Conservation (phyloP, 1,284 basidiomycete genomes). For the Trametes hirsuta region DNA sequence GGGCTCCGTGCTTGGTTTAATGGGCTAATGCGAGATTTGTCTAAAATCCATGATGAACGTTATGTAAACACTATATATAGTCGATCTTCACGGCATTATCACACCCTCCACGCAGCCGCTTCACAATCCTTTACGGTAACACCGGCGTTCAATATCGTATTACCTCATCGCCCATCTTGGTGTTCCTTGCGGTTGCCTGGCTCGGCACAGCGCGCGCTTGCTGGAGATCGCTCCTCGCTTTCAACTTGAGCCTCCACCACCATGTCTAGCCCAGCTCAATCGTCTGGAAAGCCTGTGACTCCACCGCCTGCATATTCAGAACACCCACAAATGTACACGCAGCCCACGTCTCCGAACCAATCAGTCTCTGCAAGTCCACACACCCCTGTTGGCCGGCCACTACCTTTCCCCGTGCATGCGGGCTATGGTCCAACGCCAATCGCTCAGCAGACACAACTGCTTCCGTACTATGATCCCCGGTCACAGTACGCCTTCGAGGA, state of each 20-base stretch:
- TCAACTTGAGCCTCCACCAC: not conserved
- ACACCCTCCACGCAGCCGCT: too few species aligned
- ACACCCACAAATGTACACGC: conserved; percentile 18
- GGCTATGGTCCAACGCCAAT: conserved; percentile 38
- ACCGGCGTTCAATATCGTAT: too few species aligned
- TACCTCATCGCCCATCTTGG: not conserved
- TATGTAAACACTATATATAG: too few species aligned
- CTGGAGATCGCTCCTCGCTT: too few species aligned
- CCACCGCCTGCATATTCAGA: conserved; percentile 36
- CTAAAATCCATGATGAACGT: too few species aligned
- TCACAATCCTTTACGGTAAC: too few species aligned
- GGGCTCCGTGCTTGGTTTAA: too few species aligned
- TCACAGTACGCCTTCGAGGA: conserved; percentile 33
- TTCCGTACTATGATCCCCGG: conserved; percentile 39
- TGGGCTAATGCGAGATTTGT: too few species aligned
- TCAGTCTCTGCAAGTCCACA: conserved; percentile 13
- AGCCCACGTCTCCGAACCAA: conserved; percentile 12
- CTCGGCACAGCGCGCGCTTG: not conserved
- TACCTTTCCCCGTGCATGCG: conserved; percentile 27
- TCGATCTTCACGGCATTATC: too few species aligned
- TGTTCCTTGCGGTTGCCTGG: not conserved
- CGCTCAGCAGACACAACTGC: conserved; percentile 32
- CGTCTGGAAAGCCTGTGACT: conserved; percentile 28
- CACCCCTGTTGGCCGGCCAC: conserved; percentile 14
- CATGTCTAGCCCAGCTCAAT: conserved; percentile 16